Percentiles rank a stretch among this genome's conserved stretches.
These are phyloP conservation scores for Stachybotrys chlorohalonatus DNA, from an alignment of 2,329 filamentous ascomycete genomes.

Conservation along the genomic window DNA sequence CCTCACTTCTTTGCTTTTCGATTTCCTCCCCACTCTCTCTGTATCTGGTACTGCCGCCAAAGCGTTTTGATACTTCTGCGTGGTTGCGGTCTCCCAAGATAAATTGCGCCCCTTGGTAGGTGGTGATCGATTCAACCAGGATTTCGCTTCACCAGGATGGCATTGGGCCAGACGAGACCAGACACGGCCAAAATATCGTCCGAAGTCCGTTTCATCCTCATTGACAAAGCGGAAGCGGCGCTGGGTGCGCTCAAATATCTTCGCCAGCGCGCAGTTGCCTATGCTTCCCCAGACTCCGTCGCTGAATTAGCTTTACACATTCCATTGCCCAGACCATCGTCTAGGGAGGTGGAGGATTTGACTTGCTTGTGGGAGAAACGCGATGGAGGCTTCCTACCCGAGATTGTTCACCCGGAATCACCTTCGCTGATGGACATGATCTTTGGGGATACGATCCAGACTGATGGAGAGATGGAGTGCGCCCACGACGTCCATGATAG, in stretches of 20 bases:
- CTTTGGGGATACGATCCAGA: background rate
- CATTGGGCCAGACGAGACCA: background rate
- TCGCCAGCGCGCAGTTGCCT: slow-evolving; percentile 2
- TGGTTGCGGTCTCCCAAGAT: too few relatives aligned
- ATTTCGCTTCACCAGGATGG: background rate
- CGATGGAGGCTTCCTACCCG: background rate
- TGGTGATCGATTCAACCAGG: too few relatives aligned
- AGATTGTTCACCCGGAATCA: background rate
- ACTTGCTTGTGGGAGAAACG: background rate
- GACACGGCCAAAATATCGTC: slow-evolving; percentile 8
- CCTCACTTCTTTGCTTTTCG: too few relatives aligned
- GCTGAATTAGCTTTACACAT: slow-evolving; percentile 1
- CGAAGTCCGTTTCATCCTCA: slow-evolving; percentile 6
- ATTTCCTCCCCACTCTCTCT: too few relatives aligned
- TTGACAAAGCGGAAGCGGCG: slow-evolving; percentile 1
- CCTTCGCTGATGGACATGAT: background rate
- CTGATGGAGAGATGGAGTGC: background rate
- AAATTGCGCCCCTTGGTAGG: too few relatives aligned
- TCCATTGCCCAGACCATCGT: slow-evolving; percentile 1
- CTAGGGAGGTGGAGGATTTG: background rate
- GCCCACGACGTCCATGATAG: background rate
- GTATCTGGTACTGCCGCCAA: too few relatives aligned
- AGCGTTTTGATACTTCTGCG: too few relatives aligned
- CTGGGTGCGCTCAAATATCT: slow-evolving; percentile 2
- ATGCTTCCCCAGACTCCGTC: slow-evolving; percentile 2